Evolutionary conservation across 345 rosid species (phyloP), one percentile per base, ranked within the genome.

Genomic region (Cardiospermum halicacabum): DNA sequence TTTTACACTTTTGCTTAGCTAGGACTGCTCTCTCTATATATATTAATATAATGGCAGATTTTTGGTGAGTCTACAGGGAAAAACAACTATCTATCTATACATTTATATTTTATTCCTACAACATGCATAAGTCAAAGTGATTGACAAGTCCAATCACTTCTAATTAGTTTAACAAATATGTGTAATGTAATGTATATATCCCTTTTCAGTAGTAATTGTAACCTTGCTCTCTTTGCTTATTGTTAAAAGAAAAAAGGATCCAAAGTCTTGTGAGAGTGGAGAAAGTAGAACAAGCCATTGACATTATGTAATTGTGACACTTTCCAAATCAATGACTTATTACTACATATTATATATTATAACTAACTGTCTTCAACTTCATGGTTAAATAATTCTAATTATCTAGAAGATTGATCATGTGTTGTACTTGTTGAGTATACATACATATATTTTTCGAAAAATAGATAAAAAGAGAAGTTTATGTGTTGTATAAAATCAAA

Each of bases 251-350:
- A 22, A 56, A 70, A 72, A 24, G 78, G 48, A 80, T 79, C 82
- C 84, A 69, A 82, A 66, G 80, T 70, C 71, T 30, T 54, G 45
- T 19, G 11, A 28, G 47, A 47, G 24, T 47, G 13, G 10, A 18
- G 62, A 70, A 58, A 64, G 53, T 70, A 22, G 11, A 8, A 63
- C 47, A 58, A 18, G 19, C 21, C 10, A 73, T 42, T 15, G 48
- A 39, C 54, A 27, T 0, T 34, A 34, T 51, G 47, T 65, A 64
- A 73, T 71, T 12, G 77, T 53, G 82, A 83, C 84, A 73, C 71
- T 67, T 82, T 80, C 81, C 81, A 72, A 83, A 83, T 79, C 63
- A 19, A 62, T 50, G 76, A 76, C 82, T 67, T 56, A 49, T 48
- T 56, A 11, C 39, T 47, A 18, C 73, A 58, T 72, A 56, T 68